These are phyloP conservation scores for Nepenthes alata DNA, from an alignment of 179 eudicot genomes.

Conservation along the genomic window DNA sequence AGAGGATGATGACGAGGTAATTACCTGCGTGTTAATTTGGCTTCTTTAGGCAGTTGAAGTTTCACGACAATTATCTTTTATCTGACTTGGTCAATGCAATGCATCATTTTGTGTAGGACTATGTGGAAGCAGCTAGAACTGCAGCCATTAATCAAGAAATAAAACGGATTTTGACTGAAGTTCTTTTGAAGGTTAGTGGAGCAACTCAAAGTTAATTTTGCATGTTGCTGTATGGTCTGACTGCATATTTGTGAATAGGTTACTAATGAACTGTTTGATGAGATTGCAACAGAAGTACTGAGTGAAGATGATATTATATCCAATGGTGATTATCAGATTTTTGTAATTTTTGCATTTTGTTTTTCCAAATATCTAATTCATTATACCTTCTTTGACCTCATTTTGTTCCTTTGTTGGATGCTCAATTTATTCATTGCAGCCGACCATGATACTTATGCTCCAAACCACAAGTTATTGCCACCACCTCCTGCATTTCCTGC, in stretches of 20 bases:
- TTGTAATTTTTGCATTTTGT: too few species aligned
- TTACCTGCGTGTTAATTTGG: neutral
- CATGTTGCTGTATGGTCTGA: conserved; percentile 10
- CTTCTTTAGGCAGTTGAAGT: neutral
- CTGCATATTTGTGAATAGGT: conserved; percentile 42
- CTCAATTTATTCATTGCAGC: conserved; percentile 16
- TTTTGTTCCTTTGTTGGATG: conserved; percentile 1
- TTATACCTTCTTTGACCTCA: conserved; percentile 2
- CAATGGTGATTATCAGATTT: conserved; percentile 25
- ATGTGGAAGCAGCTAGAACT: conserved; percentile 60
- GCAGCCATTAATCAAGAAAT: conserved; percentile 87
- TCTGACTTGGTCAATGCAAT: too few species aligned
- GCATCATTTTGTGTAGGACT: conserved; percentile 35
- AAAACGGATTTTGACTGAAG: conserved; percentile 89
- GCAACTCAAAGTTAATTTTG: conserved; percentile 2
- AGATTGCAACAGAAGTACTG: conserved; percentile 82
- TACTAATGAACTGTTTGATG: conserved; percentile 88
- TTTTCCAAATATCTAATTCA: neutral
- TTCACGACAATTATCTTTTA: conserved; percentile 1
- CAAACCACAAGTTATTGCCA: conserved; percentile 15
- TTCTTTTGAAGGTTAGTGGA: conserved; percentile 66
- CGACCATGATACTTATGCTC: conserved; percentile 17
- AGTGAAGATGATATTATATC: conserved; percentile 51
- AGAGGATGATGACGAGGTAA: conserved; percentile 35
- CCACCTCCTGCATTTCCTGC: conserved; percentile 33